Evolutionary conservation across 176 grass and related monocot species (phyloP), one percentile per base, ranked within the genome.

Genomic region (Avena eriantha): DNA sequence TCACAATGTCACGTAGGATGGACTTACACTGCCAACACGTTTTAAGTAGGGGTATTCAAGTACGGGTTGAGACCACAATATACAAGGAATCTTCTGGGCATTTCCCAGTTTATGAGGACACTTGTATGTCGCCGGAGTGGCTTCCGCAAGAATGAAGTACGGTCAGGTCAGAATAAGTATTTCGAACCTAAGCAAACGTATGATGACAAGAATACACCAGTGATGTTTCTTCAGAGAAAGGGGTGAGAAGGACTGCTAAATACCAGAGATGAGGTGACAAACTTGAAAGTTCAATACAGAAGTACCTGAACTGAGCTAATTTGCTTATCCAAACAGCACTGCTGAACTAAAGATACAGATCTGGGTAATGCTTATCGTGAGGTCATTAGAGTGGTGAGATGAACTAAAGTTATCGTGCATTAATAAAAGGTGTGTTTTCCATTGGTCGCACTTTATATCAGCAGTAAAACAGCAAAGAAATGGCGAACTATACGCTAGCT

Each of bases 261-360:
- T 68, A 48, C n/a, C 69, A 85, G 69, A 34, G 35, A 84, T 75
- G 69, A 73, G 7, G 39, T 80, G 50, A 17, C 19, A 86, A 43
- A 73, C 63, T 69, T 55, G 60, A 36, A 78, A 55, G 82, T 49
- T 51, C 54, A 17, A 80, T 56, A 19, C 8, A n/a, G 45, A 81
- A 76, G 69, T 64, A 76, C 49, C 50, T 89, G 48, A 72, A 72
- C 26, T 72, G 29, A 79, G 7, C 65, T 70, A 35, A 69, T 82
- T 61, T 53, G 43, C 29, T 83, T 60, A 69, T 78, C 24, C 45
- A 24, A 80, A 49, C 18, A 54, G 31, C 39, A 73, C 8, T 80
- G 73, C n/a, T 29, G 10, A 75, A 18, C 69, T 53, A 65, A 81
- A 74, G 13, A 46, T 36, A 60, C 53, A 65, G 13, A 51, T 51